Percentiles rank a stretch among this genome's conserved stretches.
phyloP scores from a whole-genome alignment of 257 asterid species.

The Nicotiana sylvestris region DNA sequence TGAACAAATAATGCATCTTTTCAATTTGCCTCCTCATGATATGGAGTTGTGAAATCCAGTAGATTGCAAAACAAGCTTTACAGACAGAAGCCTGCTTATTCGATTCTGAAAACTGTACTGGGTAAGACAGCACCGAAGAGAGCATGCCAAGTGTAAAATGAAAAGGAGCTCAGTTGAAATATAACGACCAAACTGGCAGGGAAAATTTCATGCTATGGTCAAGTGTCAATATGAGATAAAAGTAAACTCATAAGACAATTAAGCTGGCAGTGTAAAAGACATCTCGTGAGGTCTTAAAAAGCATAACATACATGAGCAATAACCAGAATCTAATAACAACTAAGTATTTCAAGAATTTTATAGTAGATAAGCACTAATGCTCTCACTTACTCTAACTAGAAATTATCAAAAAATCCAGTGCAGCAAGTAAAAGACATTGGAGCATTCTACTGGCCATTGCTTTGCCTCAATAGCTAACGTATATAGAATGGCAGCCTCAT shows the following conservation, averaged over 20 bases:
- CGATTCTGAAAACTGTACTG: background rate
- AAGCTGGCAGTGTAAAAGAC: background rate
- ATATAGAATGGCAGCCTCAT: background rate
- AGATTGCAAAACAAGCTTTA: background rate
- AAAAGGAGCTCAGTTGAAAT: conserved; percentile 5
- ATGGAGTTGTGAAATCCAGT: background rate
- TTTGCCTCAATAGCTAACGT: background rate
- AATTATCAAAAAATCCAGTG: background rate
- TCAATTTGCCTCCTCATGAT: background rate
- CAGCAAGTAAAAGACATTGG: background rate
- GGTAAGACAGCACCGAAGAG: background rate
- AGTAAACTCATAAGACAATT: background rate
- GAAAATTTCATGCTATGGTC: background rate
- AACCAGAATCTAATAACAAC: background rate
- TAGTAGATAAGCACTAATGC: background rate
- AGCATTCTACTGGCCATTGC: background rate
- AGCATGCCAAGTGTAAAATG: background rate
- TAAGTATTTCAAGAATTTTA: background rate
- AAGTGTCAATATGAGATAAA: background rate
- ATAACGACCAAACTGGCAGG: conserved; percentile 1
- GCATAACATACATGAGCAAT: background rate
- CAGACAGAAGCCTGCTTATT: background rate
- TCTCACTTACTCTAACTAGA: background rate
- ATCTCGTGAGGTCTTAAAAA: background rate
- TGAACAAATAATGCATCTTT: conserved; percentile 23